Evolutionary conservation across 139 green algal species (phyloP).

Genomic region (Closterium sp.): DNA sequence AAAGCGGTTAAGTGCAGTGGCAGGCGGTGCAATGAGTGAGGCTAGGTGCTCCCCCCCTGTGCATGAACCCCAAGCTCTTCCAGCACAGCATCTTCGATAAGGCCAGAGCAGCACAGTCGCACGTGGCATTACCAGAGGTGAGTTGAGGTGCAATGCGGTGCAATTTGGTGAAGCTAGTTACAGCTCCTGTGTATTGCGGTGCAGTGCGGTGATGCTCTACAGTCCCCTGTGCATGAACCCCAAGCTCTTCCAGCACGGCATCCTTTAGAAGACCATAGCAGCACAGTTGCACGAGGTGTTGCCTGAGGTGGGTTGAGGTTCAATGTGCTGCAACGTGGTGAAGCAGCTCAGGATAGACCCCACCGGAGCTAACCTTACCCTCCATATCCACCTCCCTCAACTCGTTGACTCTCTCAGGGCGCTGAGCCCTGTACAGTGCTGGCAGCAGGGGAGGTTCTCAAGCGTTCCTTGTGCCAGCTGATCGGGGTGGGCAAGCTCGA

Average conservation of each 20-base stretch:
- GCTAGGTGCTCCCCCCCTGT: too few relatives aligned
- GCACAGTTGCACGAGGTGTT: not conserved
- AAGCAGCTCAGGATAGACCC: slow-evolving; percentile 68
- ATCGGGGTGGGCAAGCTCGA: slow-evolving; percentile 72
- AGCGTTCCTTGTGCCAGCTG: slow-evolving; percentile 65
- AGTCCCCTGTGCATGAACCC: too few relatives aligned
- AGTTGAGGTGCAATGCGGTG: too few relatives aligned
- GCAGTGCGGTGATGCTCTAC: too few relatives aligned
- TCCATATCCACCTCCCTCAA: not conserved
- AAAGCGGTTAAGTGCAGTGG: too few relatives aligned
- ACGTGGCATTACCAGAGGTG: slow-evolving; percentile 85
- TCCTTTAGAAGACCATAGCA: not conserved
- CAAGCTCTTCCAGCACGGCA: not conserved
- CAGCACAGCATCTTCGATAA: slow-evolving; percentile 66
- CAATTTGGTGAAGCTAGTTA: too few relatives aligned
- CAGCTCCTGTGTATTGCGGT: too few relatives aligned
- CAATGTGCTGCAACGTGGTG: too few relatives aligned
- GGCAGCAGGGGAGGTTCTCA: slow-evolving; percentile 66
- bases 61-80: slow-evolving; percentile 75
- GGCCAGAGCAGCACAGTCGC: slow-evolving; percentile 63
- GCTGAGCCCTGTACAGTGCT: slow-evolving; percentile 67
- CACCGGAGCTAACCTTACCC: too few relatives aligned
- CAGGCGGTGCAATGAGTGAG: too few relatives aligned
- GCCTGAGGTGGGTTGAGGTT: too few relatives aligned
- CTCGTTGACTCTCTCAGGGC: slow-evolving; percentile 41